Base-by-base conservation (phyloP, 208 protist species). In the Trypanosoma boissoni region DNA sequence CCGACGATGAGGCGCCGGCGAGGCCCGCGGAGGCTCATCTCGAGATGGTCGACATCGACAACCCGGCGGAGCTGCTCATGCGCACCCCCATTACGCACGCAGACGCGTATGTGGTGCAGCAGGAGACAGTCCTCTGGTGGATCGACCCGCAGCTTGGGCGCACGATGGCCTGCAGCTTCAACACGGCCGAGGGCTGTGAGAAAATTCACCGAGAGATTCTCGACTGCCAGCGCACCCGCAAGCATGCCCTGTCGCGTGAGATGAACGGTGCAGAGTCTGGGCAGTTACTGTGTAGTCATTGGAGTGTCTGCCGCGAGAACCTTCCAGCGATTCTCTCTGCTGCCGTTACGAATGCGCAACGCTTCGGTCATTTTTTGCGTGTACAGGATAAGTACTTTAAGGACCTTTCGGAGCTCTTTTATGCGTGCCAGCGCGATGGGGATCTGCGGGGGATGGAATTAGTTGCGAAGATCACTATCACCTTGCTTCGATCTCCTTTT, bases 101-200 rank as follows among this genome's bases (percentile, higher is more conserved):
- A 14, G 80, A 91, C 65, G 69, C 78, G 37, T 92, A 92, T 64
- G 62, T 75, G 6, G 69, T 87, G n/a, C 82, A 89, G 53, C 45
- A 71, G n/a, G 78, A 83, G 24, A 79, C 70, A 10, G 88, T 88
- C 41, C 50, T 93, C 2, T 64, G 84, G 42, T 93, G 86, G 83
- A 72, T 64, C 32, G 86, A 93, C 55, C 73, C 77, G 23, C 32
- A 72, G 36, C 56, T 93, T 20, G 72, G 75, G 29, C 69, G 78
- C 32, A 68, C 80, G 16, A 76, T 93, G 54, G 82, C 86, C n/a
- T 80, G 68, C 52, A 85, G 80, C 59, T 93, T 93, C 57, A 80
- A 82, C 61, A 72, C 45, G 28, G 73, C 66, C 29, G 81, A 83
- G 28, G 86, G 80, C 18, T 93, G 86, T 55, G 68, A 75, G 14